Evolutionary conservation across 805 yeast species (phyloP), one percentile per base, ranked within the genome.

Genomic region (Pichia eremophila): DNA sequence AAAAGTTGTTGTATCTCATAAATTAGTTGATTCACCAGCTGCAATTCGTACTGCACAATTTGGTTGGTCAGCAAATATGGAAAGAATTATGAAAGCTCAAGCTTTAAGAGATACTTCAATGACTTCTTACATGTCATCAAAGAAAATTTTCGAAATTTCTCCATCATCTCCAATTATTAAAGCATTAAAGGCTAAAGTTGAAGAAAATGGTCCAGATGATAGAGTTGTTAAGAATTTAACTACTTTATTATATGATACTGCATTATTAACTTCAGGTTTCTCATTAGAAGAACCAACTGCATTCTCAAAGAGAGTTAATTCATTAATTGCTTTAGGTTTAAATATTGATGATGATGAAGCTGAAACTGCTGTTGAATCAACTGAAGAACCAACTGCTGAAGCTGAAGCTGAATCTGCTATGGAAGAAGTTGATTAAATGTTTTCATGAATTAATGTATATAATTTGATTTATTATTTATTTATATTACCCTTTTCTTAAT

Each of bases 61-160:
- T 72, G 99, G 99, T 71, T 93, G 99, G 99, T 93, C 99, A 60
- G 99, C 99, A 66, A 93, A 93, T 81, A 93, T 93, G 99, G 99
- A 93, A 80, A 91, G 99, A 85, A 93, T 93, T 81, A 93, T 93
- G 99, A 93, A 93, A 81, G 99, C 99, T 54, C 99, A 93, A 79
- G 99, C 99, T 62, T 78, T 93, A 65, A 89, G 98, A 78, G 99
- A 93, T 73, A 86, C 95, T 62, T 79, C 95, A 61, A 93, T 93
- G 99, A 89, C 98, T 39, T 81, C 96, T 54, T 93, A 93, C 93
- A 93, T 93, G 99, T 85, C 98, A 43, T 93, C 99, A 48, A 93
- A 93, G 89, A 93, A 93, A 84, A 93, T 93, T 67, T 88, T 93
- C 64, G 99, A 93, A 80, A 89, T 93, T 60, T 91, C 98, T 64